phyloP scores from a whole-genome alignment of 495 filamentous ascomycete species.

The Penicillium ucsense region DNA sequence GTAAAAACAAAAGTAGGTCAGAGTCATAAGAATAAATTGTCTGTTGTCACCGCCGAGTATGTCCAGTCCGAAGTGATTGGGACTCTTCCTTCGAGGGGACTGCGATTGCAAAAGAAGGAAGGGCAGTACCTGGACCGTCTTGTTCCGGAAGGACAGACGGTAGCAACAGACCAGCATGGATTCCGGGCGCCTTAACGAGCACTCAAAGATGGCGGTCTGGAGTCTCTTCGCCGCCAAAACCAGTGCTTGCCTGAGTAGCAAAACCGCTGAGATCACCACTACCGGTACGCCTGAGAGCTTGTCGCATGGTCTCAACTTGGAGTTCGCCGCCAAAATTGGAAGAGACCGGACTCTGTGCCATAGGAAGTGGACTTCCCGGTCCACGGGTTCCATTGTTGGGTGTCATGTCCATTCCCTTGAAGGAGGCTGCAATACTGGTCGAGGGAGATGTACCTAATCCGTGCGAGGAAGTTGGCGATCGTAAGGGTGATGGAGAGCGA shows the following conservation, averaged over 20 bases:
- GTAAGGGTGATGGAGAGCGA: slow-evolving; percentile 64
- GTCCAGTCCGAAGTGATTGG: no score
- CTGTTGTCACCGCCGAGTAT: no score
- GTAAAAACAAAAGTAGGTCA: no score
- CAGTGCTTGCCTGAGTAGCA: slow-evolving; percentile 53
- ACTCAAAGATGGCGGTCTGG: slow-evolving; percentile 19
- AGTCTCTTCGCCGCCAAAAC: slow-evolving; percentile 33
- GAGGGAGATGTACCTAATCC: slow-evolving; percentile 55
- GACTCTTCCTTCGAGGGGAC: no score
- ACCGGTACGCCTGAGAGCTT: slow-evolving; percentile 61
- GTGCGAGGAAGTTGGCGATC: slow-evolving; percentile 59
- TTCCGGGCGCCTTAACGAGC: no score
- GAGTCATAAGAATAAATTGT: no score
- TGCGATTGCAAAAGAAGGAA: no score
- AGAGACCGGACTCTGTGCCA: slow-evolving; percentile 37
- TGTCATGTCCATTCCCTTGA: slow-evolving; percentile 56
- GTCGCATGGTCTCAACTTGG: slow-evolving; percentile 82
- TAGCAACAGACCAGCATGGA: no score
- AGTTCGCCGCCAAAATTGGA: slow-evolving; percentile 53
- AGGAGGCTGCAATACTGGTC: slow-evolving; percentile 53
- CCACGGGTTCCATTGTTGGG: slow-evolving; percentile 30
- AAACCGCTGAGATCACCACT: slow-evolving; percentile 65
- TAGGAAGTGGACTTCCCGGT: slow-evolving; percentile 16
- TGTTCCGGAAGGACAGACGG: no score
- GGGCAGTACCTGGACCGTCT: no score